Conservation (phyloP, 495 filamentous ascomycete genomes). For the Xeromyces bisporus region DNA sequence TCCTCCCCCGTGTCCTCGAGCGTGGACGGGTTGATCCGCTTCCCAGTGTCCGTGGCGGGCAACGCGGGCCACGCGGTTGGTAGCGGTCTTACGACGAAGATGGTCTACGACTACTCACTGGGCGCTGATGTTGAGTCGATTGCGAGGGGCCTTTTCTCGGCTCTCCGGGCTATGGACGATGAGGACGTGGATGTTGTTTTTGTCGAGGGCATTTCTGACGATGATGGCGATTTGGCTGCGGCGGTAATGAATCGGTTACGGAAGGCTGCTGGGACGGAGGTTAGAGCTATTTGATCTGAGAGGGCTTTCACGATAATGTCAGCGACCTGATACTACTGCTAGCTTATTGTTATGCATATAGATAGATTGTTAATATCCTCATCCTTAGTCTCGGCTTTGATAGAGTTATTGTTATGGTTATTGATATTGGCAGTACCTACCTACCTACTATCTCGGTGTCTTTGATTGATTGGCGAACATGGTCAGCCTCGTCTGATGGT, state of each 20-base stretch:
- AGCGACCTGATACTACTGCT: too few relatives aligned
- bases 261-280: slow-evolving; percentile 55
- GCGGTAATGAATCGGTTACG: slow-evolving; percentile 92
- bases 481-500: too few relatives aligned
- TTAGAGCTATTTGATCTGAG: slow-evolving; percentile 11
- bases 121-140: slow-evolving; percentile 53
- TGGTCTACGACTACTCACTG: slow-evolving; percentile 37
- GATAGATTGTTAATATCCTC: too few relatives aligned
- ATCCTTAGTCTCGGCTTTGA: too few relatives aligned
- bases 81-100: slow-evolving; percentile 19
- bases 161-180: slow-evolving; percentile 68
- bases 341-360: too few relatives aligned
- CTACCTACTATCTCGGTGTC: too few relatives aligned
- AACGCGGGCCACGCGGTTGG: slow-evolving; percentile 7
- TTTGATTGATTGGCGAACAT: too few relatives aligned
- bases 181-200: slow-evolving; percentile 68
- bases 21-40: slow-evolving; percentile 16
- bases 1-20: slow-evolving; percentile 11
- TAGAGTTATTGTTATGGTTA: too few relatives aligned
- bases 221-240: slow-evolving; percentile 62
- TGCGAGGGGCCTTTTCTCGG: slow-evolving; percentile 74
- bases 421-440: too few relatives aligned
- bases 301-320: too few relatives aligned
- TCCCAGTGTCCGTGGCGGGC: slow-evolving; percentile 16
- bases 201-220: slow-evolving; percentile 73